Evolutionary conservation across 352 stramenopile species (phyloP).

Genomic region (Globisporangium cystogenes): DNA sequence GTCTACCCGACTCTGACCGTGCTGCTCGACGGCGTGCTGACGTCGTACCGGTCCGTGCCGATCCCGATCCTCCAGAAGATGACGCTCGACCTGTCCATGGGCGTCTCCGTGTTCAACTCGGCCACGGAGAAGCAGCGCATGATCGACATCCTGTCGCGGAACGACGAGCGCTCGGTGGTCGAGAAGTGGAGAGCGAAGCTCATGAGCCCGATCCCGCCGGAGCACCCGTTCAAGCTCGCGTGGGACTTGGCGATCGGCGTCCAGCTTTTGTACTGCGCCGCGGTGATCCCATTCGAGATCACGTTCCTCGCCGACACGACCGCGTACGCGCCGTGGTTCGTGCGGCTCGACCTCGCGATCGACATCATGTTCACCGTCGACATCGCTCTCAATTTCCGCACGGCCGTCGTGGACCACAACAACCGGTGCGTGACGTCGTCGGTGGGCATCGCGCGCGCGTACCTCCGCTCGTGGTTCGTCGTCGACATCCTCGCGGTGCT

Average conservation of each 20-base stretch:
- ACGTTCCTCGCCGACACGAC: slow-evolving; percentile 37
- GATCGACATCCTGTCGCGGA: slow-evolving; percentile 44
- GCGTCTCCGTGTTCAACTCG: slow-evolving; percentile 74
- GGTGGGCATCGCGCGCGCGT: slow-evolving; percentile 27
- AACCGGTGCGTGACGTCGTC: slow-evolving; percentile 24
- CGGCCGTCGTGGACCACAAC: slow-evolving; percentile 25
- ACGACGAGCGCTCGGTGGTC: slow-evolving; percentile 17
- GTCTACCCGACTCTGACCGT: slow-evolving; percentile 65
- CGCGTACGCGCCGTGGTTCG: slow-evolving; percentile 13
- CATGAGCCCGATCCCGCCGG: slow-evolving; percentile 33
- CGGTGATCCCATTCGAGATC: slow-evolving; percentile 59
- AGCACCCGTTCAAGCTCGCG: slow-evolving; percentile 35
- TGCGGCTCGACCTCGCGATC: slow-evolving; percentile 32
- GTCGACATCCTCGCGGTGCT: slow-evolving; percentile 67
- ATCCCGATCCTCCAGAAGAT: slow-evolving; percentile 51
- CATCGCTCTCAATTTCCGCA: slow-evolving; percentile 55
- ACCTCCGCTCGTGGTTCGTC: slow-evolving; percentile 67
- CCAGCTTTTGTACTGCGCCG: slow-evolving; percentile 44
- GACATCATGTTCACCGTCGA: slow-evolving; percentile 47
- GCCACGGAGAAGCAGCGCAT: slow-evolving; percentile 63
- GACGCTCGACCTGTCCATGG: slow-evolving; percentile 69
- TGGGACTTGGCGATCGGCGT: slow-evolving; percentile 47
- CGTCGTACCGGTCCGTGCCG: slow-evolving; percentile 58
- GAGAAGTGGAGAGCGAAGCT: slow-evolving; percentile 26
- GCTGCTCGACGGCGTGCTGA: slow-evolving; percentile 49